Base-by-base conservation (phyloP, 352 stramenopile species). In the Phytophthora meadii region DNA sequence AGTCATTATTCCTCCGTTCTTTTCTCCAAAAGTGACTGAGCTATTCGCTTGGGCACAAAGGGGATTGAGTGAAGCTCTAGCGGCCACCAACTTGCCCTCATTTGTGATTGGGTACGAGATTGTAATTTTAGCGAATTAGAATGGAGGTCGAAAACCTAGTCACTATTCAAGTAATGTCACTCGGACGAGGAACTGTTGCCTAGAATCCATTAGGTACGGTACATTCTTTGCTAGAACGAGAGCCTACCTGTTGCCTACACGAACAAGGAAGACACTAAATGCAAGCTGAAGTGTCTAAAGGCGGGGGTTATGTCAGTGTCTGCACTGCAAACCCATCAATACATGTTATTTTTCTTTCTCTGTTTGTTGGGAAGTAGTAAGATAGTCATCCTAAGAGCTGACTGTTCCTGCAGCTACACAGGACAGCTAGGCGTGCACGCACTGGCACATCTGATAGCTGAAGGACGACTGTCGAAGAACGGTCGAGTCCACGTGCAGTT, bases 1-100 rank as follows among this genome's bases (percentile, higher is more conserved):
- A 89, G 97, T 99, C 97, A 99, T 99, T 60, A 82, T 98, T 81
- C 70, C 77, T 91, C 65, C 64, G 76, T 87, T 83, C 83, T 88
- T 89, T 92, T 92, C 86, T 94, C 82, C 81, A 89, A 92, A 36
- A 93, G 84, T 93, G 72, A 81, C 65, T 73, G 60, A 62, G 56
- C 46, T 45, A 49, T 19, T 49, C 48, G 54, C 36, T 22, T 30
- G 54, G 48, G 39, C 34, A 17, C 22, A 17, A 15, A 27, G 25
- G 25, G 39, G 39, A 61, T 48, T 32, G 58, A 74, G 63, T 32
- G 58, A 88, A 89, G 68, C 72, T 66, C 65, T 81, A 54, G 66
- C 72, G 45, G 74, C 71, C 72, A 79, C 74, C 71, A 81, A 79
- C 77, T 87, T 81, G 45, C 15, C 4, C 3, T 17, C 0, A 37